Evolutionary conservation across 495 filamentous ascomycete genomes (phyloP).

Genomic region (Jackrogersella multiformis): DNA sequence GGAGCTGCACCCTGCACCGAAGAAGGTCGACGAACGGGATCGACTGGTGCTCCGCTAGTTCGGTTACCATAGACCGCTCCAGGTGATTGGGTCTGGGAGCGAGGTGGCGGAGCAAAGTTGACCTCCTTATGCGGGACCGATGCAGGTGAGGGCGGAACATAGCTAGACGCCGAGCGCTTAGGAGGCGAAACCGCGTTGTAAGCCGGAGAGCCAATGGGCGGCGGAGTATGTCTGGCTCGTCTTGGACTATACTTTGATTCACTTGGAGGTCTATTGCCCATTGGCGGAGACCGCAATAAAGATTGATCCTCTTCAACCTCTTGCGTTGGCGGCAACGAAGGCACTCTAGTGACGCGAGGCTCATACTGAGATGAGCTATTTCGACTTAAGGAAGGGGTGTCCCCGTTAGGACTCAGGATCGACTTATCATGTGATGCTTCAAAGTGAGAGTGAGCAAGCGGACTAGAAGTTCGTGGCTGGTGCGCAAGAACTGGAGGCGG

Average conservation of each 20-base stretch:
- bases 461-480: constrained; percentile 86
- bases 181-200: constrained; percentile 61
- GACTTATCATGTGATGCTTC: constrained; percentile 57
- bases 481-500: constrained; percentile 68
- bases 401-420: constrained; percentile 46
- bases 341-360: constrained; percentile 53
- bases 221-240: constrained; percentile 53
- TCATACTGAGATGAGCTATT: constrained; percentile 60
- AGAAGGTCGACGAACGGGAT: constrained; percentile 72
- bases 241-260: constrained; percentile 47
- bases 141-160: constrained; percentile 51
- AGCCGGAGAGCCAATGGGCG: constrained; percentile 50
- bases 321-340: constrained; percentile 61
- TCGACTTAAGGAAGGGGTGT: constrained; percentile 50
- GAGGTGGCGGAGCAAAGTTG: constrained; percentile 66
- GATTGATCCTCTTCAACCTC: constrained; percentile 63
- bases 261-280: constrained; percentile 34
- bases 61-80: constrained; percentile 64
- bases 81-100: constrained; percentile 90
- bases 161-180: constrained; percentile 58
- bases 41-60: constrained; percentile 52
- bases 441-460: constrained; percentile 78
- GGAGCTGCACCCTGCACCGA: constrained; percentile 69
- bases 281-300: constrained; percentile 39
- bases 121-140: constrained; percentile 45